Evolutionary conservation across 2,329 filamentous ascomycete genomes (phyloP).

Genomic region (Helotiales sp.): DNA sequence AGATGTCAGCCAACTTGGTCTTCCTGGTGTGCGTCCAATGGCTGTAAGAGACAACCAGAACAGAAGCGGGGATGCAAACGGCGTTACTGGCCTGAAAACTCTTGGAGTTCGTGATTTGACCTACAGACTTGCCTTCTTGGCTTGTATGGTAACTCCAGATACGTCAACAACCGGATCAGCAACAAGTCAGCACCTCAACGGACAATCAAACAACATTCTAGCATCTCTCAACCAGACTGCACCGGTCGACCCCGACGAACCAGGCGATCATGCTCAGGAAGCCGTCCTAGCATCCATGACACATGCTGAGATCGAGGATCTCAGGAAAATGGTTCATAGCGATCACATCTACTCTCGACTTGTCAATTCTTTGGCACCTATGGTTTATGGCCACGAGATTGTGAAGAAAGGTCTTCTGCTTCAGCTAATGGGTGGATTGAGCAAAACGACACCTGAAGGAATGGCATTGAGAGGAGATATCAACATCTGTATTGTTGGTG

Average conservation of each 20-base stretch:
- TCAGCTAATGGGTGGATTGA: conserved; percentile 93
- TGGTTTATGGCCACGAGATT: conserved; percentile 95
- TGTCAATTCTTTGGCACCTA: conserved; percentile 91
- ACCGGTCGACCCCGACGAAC: conserved; percentile 64
- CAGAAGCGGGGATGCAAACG: conserved; percentile 75
- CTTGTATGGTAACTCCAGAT: conserved; percentile 94
- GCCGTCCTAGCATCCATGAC: conserved; percentile 86
- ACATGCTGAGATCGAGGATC: conserved; percentile 82
- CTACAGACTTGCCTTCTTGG: conserved; percentile 93
- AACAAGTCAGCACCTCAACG: conserved; percentile 65
- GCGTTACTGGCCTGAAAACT: conserved; percentile 85
- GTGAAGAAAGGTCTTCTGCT: conserved; percentile 96
- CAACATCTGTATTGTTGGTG: conserved; percentile 97
- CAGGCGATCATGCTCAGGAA: conserved; percentile 83
- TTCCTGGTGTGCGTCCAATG: conserved; percentile 81
- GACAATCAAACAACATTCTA: conserved; percentile 81
- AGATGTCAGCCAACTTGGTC: conserved; percentile 90
- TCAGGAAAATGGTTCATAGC: conserved; percentile 90
- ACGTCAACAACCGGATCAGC: conserved; percentile 76
- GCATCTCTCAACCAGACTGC: conserved; percentile 76
- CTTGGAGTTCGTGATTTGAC: conserved; percentile 94
- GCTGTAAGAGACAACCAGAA: conserved; percentile 81
- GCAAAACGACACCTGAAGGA: conserved; percentile 87
- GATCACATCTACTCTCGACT: conserved; percentile 93
- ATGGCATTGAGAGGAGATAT: conserved; percentile 97